Evolutionary conservation across 148 eudicot species (phyloP), one percentile per base, ranked within the genome.

Genomic region (Persicaria maculosa): DNA sequence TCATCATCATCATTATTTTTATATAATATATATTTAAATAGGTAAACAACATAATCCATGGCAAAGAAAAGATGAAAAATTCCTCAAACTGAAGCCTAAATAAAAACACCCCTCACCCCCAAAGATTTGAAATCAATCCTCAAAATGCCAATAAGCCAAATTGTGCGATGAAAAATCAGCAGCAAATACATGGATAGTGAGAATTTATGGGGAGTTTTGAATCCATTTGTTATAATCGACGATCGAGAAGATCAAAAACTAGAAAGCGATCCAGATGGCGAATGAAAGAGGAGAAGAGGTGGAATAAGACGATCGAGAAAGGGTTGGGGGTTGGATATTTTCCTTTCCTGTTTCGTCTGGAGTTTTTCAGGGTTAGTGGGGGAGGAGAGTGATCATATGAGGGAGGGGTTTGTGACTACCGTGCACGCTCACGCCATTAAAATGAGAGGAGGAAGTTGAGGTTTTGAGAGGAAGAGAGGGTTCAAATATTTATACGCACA

Each of bases 381-480:
- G 69, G 55, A 1, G 40, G 73, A 62, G 81, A 77, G 77, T 77
- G 40, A 74, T 74, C 79, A 72, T 71, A 81, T 8, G n/a, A n/a
- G n/a, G n/a, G n/a, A n/a, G n/a, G n/a, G n/a, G 85, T 76, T 67
- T 76, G 84, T 72, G 73, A 72, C 79, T 80, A 72, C 81, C 76
- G 81, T 65, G 79, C 78, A 78, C 73, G 81, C 81, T 83, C 90
- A 87, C 85, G 84, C 87, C 87, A 88, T 88, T 83, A 82, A 77
- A 81, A 84, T 88, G 88, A 81, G 72, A 74, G 44, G 17, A 19
- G 17, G 44, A 54, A 76, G 72, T 47, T n/a, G 79, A 31, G 40
- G 40, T 31, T 31, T 55, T 55, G 61, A 55, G 31, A 19, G 15
- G 54, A 50, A 48, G 72, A 50, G 77, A 65, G 80, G 40, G 40